Evolutionary conservation across 495 filamentous ascomycete genomes (phyloP).

Genomic region (Polyplosphaeria fusca): DNA sequence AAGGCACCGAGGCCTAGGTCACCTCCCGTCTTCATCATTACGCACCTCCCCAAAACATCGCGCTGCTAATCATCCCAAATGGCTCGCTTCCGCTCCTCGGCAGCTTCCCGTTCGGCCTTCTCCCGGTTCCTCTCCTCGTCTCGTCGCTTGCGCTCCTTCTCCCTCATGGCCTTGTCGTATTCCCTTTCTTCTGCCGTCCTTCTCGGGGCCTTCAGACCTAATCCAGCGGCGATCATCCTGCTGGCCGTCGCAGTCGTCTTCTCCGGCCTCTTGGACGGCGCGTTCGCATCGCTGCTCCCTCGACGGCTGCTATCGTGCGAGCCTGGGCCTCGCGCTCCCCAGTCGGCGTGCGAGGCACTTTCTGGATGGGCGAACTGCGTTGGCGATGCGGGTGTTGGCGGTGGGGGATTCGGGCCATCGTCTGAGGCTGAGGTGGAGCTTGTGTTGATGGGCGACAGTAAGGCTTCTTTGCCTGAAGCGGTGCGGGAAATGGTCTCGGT

Average conservation of each 20-base stretch:
- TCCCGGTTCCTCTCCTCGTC: conserved; percentile 69
- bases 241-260: conserved; percentile 90
- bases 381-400: conserved; percentile 33
- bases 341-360: background rate
- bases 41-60: no score
- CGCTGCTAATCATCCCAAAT: conserved; percentile 91
- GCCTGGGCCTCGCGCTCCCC: no score
- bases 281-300: conserved; percentile 18
- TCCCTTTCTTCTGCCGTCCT: conserved; percentile 82
- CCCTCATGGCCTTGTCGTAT: conserved; percentile 78
- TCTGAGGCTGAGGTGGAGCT: conserved; percentile 24
- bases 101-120: conserved; percentile 61
- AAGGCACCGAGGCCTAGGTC: no score
- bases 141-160: conserved; percentile 76
- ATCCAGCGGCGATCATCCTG: conserved; percentile 82
- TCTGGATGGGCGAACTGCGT: conserved; percentile 28
- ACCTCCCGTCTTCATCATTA: no score
- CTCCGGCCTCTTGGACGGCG: conserved; percentile 57
- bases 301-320: background rate
- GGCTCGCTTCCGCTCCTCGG: conserved; percentile 65
- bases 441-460: conserved; percentile 29
- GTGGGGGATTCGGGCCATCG: conserved; percentile 17
- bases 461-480: conserved; percentile 35
- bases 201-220: conserved; percentile 78
- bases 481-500: conserved; percentile 47